Evolutionary conservation across 306 rosid species (phyloP).

Genomic region (Cercis canadensis): DNA sequence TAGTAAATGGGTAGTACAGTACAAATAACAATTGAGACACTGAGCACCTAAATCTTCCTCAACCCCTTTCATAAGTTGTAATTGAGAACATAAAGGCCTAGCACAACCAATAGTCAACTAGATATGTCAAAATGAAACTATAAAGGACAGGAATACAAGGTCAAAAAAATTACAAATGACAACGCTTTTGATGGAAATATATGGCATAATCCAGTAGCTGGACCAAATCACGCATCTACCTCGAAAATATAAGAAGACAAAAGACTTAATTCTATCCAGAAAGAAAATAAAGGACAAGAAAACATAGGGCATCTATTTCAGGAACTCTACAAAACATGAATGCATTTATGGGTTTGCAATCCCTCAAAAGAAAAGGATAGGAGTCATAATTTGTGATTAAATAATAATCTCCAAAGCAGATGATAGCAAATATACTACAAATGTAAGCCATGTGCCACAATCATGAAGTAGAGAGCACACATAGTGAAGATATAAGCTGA

Average conservation of each 20-base stretch:
- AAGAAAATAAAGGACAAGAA: neutral
- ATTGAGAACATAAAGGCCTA: neutral
- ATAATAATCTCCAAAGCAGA: neutral
- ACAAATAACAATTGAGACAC: conserved; percentile 1
- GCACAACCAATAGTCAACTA: conserved; percentile 4
- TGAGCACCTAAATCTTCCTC: neutral
- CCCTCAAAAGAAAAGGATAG: neutral
- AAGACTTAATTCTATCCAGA: neutral
- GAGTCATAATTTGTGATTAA: conserved; percentile 1
- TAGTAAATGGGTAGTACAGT: neutral
- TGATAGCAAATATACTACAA: conserved; percentile 6
- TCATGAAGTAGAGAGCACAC: neutral
- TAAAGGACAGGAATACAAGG: conserved; percentile 11
- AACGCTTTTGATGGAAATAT: conserved; percentile 3
- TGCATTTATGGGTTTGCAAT: neutral
- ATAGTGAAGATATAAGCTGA: too few relatives aligned
- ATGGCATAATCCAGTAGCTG: neutral
- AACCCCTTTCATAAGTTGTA: conserved; percentile 2
- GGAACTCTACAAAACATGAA: conserved; percentile 10
- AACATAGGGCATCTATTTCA: neutral
- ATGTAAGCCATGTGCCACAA: neutral
- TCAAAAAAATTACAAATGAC: conserved; percentile 24
- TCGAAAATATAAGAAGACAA: neutral
- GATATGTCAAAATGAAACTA: conserved; percentile 17
- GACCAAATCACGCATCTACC: conserved; percentile 16